Evolutionary conservation across 169 alveolate genomes (phyloP).

Genomic region (Prorocentrum cordatum): DNA sequence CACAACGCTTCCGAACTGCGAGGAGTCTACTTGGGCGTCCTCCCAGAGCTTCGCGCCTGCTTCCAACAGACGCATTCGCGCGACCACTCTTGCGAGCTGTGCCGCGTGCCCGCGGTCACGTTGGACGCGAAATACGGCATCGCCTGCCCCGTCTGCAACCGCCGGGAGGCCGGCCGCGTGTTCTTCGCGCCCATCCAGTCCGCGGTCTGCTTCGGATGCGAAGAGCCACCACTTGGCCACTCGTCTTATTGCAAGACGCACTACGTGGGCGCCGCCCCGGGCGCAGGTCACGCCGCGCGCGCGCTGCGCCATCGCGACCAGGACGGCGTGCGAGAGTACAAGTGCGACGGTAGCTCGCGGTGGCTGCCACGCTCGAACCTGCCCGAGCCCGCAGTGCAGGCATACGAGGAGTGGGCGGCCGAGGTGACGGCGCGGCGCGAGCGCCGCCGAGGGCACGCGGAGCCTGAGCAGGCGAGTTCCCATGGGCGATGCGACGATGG

Average conservation of each 20-base stretch:
- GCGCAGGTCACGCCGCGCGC: neutral
- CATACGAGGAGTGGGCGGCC: neutral
- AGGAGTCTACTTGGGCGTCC: too few relatives aligned
- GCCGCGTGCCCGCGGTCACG: neutral
- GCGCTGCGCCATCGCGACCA: neutral
- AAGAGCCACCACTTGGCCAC: neutral
- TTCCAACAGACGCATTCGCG: neutral
- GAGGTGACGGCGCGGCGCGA: neutral
- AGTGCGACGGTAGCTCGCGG: neutral
- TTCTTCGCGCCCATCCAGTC: neutral
- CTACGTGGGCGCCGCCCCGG: too few relatives aligned
- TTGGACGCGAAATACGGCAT: constrained; percentile 16
- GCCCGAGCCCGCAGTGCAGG: neutral
- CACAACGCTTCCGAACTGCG: too few relatives aligned
- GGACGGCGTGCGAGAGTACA: neutral
- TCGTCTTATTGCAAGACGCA: neutral
- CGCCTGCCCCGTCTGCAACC: neutral
- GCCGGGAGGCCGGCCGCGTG: neutral
- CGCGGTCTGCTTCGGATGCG: neutral
- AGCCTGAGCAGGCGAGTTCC: too few relatives aligned
- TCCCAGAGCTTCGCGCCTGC: neutral
- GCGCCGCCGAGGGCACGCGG: neutral
- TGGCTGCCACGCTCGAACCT: neutral
- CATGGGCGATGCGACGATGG: neutral
- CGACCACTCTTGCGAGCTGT: neutral